phyloP scores from a whole-genome alignment of 2,329 filamentous ascomycete species.

The Ophiostoma novo-ulmi region DNA sequence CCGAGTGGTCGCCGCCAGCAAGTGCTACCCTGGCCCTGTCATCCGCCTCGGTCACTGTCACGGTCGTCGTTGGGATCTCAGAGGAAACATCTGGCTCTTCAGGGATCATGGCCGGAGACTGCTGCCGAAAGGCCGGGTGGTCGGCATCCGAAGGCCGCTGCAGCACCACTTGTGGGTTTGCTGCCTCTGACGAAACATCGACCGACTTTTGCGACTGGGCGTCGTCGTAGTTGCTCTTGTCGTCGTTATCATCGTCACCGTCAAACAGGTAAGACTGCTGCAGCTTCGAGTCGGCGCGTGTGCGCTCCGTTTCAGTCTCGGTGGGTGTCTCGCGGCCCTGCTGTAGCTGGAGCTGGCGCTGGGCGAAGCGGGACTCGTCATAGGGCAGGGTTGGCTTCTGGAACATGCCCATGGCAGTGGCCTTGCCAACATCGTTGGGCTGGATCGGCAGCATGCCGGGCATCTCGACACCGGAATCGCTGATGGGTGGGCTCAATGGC shows the following conservation, averaged over 20 bases:
- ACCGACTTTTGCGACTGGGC: not conserved
- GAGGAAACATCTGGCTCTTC: not conserved
- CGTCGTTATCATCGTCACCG: constrained; percentile 40
- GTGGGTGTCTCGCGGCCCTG: constrained; percentile 63
- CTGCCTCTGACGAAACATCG: not conserved
- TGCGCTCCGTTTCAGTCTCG: constrained; percentile 35
- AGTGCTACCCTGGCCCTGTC: not conserved
- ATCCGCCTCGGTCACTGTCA: constrained; percentile 9
- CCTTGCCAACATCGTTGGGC: constrained; percentile 73
- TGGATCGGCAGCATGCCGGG: constrained; percentile 62
- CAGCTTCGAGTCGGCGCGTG: constrained; percentile 41
- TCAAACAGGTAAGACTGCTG: constrained; percentile 39
- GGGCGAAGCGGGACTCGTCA: constrained; percentile 78
- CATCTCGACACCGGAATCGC: constrained; percentile 43
- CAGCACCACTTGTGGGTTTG: constrained; percentile 38
- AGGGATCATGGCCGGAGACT: constrained; percentile 25
- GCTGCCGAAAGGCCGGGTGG: constrained; percentile 52
- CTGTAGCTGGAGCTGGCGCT: constrained; percentile 76
- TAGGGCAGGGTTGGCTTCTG: constrained; percentile 71
- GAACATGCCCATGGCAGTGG: constrained; percentile 60
- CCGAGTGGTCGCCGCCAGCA: constrained; percentile 36
- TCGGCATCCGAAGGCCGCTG: constrained; percentile 49
- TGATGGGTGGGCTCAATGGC: constrained; percentile 64
- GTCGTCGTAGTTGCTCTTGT: not conserved
- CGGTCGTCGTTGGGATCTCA: constrained; percentile 8